Conservation (phyloP, 352 stramenopile genomes). For the Pythium angustatum region DNA sequence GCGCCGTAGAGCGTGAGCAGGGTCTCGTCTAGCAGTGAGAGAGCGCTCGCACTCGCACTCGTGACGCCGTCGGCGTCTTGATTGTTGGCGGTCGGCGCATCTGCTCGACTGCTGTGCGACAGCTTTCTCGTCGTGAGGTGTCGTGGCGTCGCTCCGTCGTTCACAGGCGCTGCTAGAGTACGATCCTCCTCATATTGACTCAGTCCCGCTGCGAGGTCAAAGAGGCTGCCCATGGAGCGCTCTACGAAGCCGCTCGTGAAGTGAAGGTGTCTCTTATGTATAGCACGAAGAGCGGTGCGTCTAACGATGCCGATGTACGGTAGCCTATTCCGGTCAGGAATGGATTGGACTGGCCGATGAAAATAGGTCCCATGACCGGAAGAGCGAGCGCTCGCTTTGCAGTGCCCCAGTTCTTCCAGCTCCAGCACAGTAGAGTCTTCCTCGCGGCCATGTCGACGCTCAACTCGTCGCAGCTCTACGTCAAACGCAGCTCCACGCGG, state of each 20-base stretch:
- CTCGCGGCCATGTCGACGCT: constrained; percentile 73
- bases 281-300: no score
- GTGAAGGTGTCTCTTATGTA: no score
- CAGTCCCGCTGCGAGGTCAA: constrained; percentile 56
- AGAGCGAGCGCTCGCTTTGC: no score
- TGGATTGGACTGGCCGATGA: no score
- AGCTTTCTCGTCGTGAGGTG: neutral
- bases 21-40: constrained; percentile 55
- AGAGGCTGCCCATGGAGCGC: constrained; percentile 56
- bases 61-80: constrained; percentile 3
- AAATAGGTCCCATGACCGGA: no score
- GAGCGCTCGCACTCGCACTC: constrained; percentile 9
- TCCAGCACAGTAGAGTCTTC: no score
- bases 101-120: neutral
- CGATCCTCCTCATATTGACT: constrained; percentile 36
- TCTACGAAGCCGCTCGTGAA: no score
- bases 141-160: no score
- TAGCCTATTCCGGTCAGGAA: no score
- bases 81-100: constrained; percentile 1
- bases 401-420: no score
- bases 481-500: constrained; percentile 78
- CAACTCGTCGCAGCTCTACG: constrained; percentile 69
- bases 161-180: neutral
- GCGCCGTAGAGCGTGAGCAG: constrained; percentile 50
- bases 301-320: no score